Conservation (phyloP, 2,329 filamentous ascomycete species). For the Aspergillus cejpii region DNA sequence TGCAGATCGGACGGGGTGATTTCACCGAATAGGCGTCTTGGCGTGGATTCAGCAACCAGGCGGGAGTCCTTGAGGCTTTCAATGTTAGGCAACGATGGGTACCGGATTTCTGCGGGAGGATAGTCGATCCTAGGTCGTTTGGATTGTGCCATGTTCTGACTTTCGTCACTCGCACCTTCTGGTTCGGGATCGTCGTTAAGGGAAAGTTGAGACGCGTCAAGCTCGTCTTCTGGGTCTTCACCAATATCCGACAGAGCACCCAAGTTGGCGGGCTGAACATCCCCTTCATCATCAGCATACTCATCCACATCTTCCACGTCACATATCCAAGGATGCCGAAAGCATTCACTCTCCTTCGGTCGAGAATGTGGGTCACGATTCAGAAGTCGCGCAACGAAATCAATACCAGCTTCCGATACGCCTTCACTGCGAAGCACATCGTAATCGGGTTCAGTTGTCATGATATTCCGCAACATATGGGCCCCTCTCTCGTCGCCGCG, state of each 20-base stretch:
- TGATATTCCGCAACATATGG: conserved; percentile 73
- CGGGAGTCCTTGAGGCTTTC: conserved; percentile 31
- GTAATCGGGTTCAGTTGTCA: conserved; percentile 66
- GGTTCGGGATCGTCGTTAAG: conserved; percentile 46
- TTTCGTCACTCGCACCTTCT: conserved; percentile 31
- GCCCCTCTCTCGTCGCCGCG: conserved; percentile 67
- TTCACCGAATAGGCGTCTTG: conserved; percentile 55
- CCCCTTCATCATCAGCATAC: conserved; percentile 52
- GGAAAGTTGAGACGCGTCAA: conserved; percentile 58
- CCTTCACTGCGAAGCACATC: conserved; percentile 52
- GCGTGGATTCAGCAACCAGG: conserved; percentile 21
- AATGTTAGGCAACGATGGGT: conserved; percentile 40
- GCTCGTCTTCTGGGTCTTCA: conserved; percentile 37
- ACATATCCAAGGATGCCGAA: conserved; percentile 67
- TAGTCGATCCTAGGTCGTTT: conserved; percentile 34
- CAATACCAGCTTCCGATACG: conserved; percentile 61
- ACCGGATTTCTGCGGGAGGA: conserved; percentile 30
- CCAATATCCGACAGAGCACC: conserved; percentile 32
- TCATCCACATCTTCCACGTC: conserved; percentile 51
- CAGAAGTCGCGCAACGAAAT: conserved; percentile 73
- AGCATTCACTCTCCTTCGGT: conserved; percentile 64
- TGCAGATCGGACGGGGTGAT: conserved; percentile 51
- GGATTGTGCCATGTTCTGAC: conserved; percentile 30
- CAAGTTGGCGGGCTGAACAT: conserved; percentile 47
- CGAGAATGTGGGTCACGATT: conserved; percentile 71